Evolutionary conservation across 768 basidiomycete species (phyloP).

Genomic region (Mrakia frigida): DNA sequence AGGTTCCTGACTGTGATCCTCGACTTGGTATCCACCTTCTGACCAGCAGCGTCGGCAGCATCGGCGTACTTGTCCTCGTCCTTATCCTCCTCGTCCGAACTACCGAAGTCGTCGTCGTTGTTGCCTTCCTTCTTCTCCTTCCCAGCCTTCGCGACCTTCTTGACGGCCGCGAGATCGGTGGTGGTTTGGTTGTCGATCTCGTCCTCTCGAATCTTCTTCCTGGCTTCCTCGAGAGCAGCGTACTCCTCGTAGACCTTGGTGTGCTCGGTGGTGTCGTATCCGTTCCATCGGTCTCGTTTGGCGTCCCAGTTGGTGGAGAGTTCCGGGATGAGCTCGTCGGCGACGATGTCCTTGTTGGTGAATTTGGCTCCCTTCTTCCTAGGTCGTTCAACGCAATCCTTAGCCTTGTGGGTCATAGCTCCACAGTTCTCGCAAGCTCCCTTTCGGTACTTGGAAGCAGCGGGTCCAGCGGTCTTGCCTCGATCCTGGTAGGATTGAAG

Average conservation of each 20-base stretch:
- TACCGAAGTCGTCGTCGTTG: conserved; percentile 90
- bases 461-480: conserved; percentile 74
- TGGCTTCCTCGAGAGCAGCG: conserved; percentile 79
- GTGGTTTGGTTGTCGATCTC: conserved; percentile 97
- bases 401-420: conserved; percentile 83
- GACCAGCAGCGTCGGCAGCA: conserved; percentile 93
- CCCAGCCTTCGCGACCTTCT: conserved; percentile 65
- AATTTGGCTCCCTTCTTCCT: conserved; percentile 93
- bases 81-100: conserved; percentile 66
- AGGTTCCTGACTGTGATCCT: conserved; percentile 96
- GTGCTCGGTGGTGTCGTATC: conserved; percentile 86
- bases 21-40: conserved; percentile 96
- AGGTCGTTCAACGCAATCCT: conserved; percentile 93
- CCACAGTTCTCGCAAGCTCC: conserved; percentile 99
- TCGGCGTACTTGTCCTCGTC: conserved; percentile 99
- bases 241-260: conserved; percentile 87
- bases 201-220: conserved; percentile 87
- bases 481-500: conserved; percentile 90
- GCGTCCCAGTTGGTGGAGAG: conserved; percentile 70
- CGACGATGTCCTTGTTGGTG: conserved; percentile 79
- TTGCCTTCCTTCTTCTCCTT: conserved; percentile 64
- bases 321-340: conserved; percentile 85
- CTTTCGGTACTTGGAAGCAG: conserved; percentile 93
- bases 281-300: conserved; percentile 97
- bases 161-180: conserved; percentile 80